Conservation (phyloP, 2,329 filamentous ascomycete genomes). For the Leptographium procerum region DNA sequence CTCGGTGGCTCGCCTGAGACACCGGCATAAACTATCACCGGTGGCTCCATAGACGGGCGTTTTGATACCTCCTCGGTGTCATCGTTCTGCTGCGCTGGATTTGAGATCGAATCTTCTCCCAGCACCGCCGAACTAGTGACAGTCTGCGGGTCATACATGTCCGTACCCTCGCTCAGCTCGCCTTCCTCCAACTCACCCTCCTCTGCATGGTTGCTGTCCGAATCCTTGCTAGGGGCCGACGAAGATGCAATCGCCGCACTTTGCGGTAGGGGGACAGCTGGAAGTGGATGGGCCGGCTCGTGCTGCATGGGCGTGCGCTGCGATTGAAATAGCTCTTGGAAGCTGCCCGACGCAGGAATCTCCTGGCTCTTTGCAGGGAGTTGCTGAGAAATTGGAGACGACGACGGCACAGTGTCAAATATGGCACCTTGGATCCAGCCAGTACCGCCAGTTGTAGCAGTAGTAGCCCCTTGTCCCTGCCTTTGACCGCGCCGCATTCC, state of each 20-base stretch:
- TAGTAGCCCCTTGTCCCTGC: no score
- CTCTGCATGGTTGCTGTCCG: background rate
- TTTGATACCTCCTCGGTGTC: background rate
- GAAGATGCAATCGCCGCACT: background rate
- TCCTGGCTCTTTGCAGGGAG: background rate
- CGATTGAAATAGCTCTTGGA: constrained; percentile 1
- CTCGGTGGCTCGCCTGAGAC: constrained; percentile 2
- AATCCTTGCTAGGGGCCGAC: background rate
- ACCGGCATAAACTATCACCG: background rate
- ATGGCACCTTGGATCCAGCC: background rate
- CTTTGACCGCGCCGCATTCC: constrained; percentile 7
- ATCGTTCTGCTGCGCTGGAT: constrained; percentile 12
- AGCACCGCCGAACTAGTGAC: background rate
- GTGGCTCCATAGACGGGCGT: background rate
- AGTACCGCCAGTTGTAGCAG: background rate
- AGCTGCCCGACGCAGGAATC: constrained; percentile 1
- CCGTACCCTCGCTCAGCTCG: constrained; percentile 57
- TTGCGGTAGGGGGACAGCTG: background rate
- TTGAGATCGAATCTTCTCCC: constrained; percentile 7
- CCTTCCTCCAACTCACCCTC: background rate
- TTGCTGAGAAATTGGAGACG: background rate
- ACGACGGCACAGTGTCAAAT: background rate
- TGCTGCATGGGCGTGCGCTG: background rate
- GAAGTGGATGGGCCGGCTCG: background rate
- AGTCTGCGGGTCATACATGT: constrained; percentile 37